Evolutionary conservation across 2,329 filamentous ascomycete species (phyloP).

Genomic region (Clathrospora elynae): DNA sequence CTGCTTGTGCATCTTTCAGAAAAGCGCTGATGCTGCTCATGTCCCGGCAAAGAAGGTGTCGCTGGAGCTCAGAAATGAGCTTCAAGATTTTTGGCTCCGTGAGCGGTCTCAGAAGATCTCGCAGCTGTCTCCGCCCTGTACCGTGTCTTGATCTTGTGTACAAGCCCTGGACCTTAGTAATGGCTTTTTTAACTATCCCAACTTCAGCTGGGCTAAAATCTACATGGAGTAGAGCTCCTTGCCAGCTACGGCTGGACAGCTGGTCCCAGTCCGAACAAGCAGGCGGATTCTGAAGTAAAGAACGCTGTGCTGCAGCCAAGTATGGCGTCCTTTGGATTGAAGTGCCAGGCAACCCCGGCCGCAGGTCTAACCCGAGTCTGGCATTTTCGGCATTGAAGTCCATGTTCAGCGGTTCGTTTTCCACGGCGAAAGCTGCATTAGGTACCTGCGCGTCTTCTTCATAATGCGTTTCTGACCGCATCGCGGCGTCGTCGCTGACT

Average conservation of each 20-base stretch:
- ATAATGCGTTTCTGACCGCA: conserved; percentile 18
- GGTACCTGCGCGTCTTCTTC: conserved; percentile 17
- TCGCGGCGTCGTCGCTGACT: background rate
- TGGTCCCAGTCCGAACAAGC: conserved; percentile 35
- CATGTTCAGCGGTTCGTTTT: conserved; percentile 25
- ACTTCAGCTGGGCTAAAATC: conserved; percentile 41
- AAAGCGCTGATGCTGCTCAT: conserved; percentile 37
- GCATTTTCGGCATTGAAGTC: conserved; percentile 30
- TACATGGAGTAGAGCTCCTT: conserved; percentile 39
- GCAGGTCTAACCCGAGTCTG: conserved; percentile 19
- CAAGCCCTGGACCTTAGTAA: conserved; percentile 13
- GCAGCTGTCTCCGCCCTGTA: conserved; percentile 30
- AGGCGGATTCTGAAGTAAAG: conserved; percentile 15
- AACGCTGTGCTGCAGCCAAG: conserved; percentile 30
- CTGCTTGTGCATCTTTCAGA: conserved; percentile 35
- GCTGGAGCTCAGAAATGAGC: conserved; percentile 22
- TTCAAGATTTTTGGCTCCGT: conserved; percentile 32
- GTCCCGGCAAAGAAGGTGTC: conserved; percentile 23
- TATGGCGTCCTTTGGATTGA: conserved; percentile 30
- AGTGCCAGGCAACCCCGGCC: background rate
- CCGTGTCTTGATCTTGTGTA: conserved; percentile 11
- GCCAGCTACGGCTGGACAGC: conserved; percentile 31
- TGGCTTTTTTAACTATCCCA: conserved; percentile 22
- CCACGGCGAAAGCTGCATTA: conserved; percentile 18
- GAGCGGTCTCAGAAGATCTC: conserved; percentile 22